A percentile compares a stretch with the other conserved stretches of the same genome.
These are phyloP conservation scores for Filobasidium uniguttulatum DNA, from an alignment of 1,284 basidiomycete species.

Conservation along the genomic window DNA sequence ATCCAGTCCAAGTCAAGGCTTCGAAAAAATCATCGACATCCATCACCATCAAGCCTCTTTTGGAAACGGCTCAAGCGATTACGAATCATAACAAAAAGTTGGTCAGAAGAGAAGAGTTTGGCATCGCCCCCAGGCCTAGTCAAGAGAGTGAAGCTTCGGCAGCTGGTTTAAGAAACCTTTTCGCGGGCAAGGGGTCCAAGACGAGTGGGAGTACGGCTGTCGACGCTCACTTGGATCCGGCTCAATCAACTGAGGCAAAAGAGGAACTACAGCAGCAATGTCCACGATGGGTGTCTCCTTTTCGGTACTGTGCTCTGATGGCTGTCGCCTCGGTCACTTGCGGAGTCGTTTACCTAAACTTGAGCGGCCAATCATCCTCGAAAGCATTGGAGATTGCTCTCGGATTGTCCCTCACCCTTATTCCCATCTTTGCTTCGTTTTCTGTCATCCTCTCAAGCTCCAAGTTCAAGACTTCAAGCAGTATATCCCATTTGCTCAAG, in stretches of 20 bases:
- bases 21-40: no score
- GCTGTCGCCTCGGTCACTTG: neutral
- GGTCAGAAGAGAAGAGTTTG: constrained; percentile 1
- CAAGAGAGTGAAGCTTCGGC: neutral
- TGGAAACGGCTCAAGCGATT: neutral
- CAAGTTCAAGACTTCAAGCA: neutral
- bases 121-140: neutral
- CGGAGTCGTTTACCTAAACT: constrained; percentile 5
- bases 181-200: no score
- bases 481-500: neutral
- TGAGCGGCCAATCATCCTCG: neutral
- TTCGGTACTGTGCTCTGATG: no score
- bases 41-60: neutral
- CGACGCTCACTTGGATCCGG: no score
- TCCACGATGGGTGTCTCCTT: no score
- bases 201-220: no score
- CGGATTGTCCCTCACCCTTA: constrained; percentile 2
- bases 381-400: constrained; percentile 5
- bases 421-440: neutral
- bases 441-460: neutral
- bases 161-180: no score
- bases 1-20: no score
- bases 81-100: neutral
- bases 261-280: no score
- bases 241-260: no score